Evolutionary conservation across 2,329 filamentous ascomycete genomes (phyloP).

Genomic region (Verticillium albo-atrum): DNA sequence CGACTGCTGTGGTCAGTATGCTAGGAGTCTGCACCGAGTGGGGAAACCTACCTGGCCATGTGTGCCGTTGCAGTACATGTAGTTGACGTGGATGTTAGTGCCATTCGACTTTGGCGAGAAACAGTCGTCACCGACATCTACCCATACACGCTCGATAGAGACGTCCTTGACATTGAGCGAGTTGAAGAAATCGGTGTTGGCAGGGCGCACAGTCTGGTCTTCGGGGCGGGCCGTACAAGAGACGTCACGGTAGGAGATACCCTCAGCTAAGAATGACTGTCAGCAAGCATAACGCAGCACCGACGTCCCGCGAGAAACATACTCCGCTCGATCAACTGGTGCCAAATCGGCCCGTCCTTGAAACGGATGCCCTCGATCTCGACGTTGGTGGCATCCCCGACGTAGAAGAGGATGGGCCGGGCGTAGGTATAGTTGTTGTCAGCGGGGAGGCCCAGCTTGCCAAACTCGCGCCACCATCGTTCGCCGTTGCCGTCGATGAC

Average conservation of each 20-base stretch:
- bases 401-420: conserved; percentile 56
- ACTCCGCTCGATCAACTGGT: conserved; percentile 54
- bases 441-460: conserved; percentile 35
- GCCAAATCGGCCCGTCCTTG: conserved; percentile 60
- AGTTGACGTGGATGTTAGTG: conserved; percentile 54
- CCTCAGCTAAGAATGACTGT: conserved; percentile 25
- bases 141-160: conserved; percentile 11
- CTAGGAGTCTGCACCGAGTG: no score
- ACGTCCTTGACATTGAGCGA: conserved; percentile 13
- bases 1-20: conserved; percentile 27
- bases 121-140: conserved; percentile 63
- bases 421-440: conserved; percentile 47
- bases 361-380: conserved; percentile 54
- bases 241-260: conserved; percentile 48
- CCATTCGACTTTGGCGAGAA: conserved; percentile 61
- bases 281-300: background rate
- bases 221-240: conserved; percentile 49
- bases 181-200: conserved; percentile 53
- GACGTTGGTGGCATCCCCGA: conserved; percentile 55
- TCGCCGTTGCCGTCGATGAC: conserved; percentile 52
- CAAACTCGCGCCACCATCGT: conserved; percentile 36
- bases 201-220: conserved; percentile 53
- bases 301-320: conserved; percentile 12
- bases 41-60: conserved; percentile 39
- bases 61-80: conserved; percentile 53